phyloP scores from a whole-genome alignment of 1,284 basidiomycete genomes.

The Xerocomus minutiporus region DNA sequence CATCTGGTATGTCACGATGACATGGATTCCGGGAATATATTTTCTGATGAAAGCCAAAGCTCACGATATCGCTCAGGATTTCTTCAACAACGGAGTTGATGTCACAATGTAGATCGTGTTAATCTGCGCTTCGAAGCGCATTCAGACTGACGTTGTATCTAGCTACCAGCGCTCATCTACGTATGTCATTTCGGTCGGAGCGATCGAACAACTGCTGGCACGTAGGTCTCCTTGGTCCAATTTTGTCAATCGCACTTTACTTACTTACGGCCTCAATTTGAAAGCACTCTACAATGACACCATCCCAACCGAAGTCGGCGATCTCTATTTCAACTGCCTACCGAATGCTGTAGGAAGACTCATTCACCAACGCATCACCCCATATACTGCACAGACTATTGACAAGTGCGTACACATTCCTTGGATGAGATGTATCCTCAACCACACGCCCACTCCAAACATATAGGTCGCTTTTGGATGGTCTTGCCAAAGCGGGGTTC shows the following conservation, averaged over 20 bases:
- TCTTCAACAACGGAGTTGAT: slow-evolving; percentile 21
- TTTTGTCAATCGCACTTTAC: background rate
- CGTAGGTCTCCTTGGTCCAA: slow-evolving; percentile 9
- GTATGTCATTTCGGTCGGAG: slow-evolving; percentile 19
- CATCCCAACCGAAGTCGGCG: slow-evolving; percentile 27
- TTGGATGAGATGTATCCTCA: background rate
- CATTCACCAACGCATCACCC: slow-evolving; percentile 18
- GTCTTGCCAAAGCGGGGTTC: slow-evolving; percentile 44
- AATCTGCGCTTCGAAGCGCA: no score
- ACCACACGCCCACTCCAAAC: background rate
- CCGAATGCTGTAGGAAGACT: slow-evolving; percentile 16
- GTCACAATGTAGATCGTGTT: slow-evolving; percentile 23
- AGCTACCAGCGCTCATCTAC: slow-evolving; percentile 33
- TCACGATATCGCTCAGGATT: slow-evolving; percentile 29
- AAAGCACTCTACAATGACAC: slow-evolving; percentile 22
- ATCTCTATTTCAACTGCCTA: slow-evolving; percentile 16
- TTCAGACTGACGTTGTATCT: slow-evolving; percentile 3
- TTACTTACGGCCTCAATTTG: background rate
- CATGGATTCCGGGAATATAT: background rate
- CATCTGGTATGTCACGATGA: slow-evolving; percentile 26
- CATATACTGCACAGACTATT: slow-evolving; percentile 19
- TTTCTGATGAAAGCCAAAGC: slow-evolving; percentile 12
- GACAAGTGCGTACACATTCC: slow-evolving; percentile 23
- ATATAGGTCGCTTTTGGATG: slow-evolving; percentile 35
- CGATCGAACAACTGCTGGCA: slow-evolving; percentile 12